phyloP scores from a whole-genome alignment of 225 moss, liverwort and hornwort species.

The Bryoerythrophyllum caledonicum region DNA sequence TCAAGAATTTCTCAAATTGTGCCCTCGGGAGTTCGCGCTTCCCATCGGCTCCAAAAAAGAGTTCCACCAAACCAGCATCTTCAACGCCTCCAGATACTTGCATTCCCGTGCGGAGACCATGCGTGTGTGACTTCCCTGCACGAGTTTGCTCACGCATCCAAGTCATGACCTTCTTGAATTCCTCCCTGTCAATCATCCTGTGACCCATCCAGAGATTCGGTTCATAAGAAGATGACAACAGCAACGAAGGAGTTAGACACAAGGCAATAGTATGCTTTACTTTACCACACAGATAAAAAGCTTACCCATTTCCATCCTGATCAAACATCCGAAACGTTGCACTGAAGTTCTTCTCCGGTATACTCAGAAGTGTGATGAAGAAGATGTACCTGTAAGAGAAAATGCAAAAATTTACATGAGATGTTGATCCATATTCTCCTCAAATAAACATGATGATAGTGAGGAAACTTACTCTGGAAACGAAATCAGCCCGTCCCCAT shows the following conservation, averaged over 20 bases:
- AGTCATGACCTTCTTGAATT: conserved; percentile 72
- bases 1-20: conserved; percentile 67
- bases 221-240: background rate
- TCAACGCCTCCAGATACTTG: conserved; percentile 49
- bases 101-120: conserved; percentile 51
- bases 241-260: background rate
- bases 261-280: no score
- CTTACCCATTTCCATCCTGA: conserved; percentile 73
- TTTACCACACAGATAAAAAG: background rate
- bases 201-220: conserved; percentile 9
- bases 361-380: conserved; percentile 66
- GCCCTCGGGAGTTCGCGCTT: conserved; percentile 46
- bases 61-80: conserved; percentile 64
- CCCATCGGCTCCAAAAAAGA: conserved; percentile 70
- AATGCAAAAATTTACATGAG: background rate
- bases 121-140: conserved; percentile 60
- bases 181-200: conserved; percentile 67
- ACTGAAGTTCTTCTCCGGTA: conserved; percentile 64
- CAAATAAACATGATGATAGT: background rate
- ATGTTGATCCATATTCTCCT: background rate
- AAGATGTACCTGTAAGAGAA: conserved; percentile 58
- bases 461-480: conserved; percentile 64
- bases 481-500: conserved; percentile 75
- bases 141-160: conserved; percentile 64
- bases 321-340: conserved; percentile 81